A percentile compares a stretch with the other conserved stretches of the same genome.
phyloP scores from a whole-genome alignment of 148 eudicot species.

The Fagopyrum tataricum region DNA sequence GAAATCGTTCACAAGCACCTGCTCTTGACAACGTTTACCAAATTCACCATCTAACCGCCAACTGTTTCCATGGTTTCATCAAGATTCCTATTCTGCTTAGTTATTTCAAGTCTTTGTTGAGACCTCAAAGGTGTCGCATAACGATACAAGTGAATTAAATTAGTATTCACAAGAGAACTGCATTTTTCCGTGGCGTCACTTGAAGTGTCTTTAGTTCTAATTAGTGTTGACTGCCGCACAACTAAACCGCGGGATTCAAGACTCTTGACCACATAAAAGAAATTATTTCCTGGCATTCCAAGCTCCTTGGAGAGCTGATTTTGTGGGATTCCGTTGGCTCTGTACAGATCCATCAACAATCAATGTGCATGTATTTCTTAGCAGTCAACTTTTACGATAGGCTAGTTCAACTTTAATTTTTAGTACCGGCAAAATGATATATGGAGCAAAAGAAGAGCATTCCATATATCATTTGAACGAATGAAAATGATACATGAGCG shows the following conservation, averaged over 20 bases:
- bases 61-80: slow-evolving; percentile 32
- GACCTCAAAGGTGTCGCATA: slow-evolving; percentile 78
- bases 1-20: slow-evolving; percentile 69
- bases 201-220: slow-evolving; percentile 62
- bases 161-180: slow-evolving; percentile 55
- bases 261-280: slow-evolving; percentile 63
- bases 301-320: slow-evolving; percentile 74
- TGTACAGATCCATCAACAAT: slow-evolving; percentile 23
- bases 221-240: slow-evolving; percentile 65
- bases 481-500: neutral
- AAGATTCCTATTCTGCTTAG: slow-evolving; percentile 39
- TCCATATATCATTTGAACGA: no score
- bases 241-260: slow-evolving; percentile 85
- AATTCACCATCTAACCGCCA: slow-evolving; percentile 27
- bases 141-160: slow-evolving; percentile 77
- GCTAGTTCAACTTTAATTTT: no score
- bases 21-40: slow-evolving; percentile 46
- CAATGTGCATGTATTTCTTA: neutral
- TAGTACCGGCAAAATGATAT: no score
- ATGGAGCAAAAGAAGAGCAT: no score
- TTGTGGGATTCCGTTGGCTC: slow-evolving; percentile 73
- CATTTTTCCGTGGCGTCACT: slow-evolving; percentile 33
- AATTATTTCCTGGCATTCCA: slow-evolving; percentile 49
- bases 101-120: slow-evolving; percentile 88
- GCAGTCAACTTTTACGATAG: neutral